Percentiles rank a stretch among this genome's conserved stretches.
Conservation (phyloP, 768 basidiomycete species). For the Lentinula raphanica region DNA sequence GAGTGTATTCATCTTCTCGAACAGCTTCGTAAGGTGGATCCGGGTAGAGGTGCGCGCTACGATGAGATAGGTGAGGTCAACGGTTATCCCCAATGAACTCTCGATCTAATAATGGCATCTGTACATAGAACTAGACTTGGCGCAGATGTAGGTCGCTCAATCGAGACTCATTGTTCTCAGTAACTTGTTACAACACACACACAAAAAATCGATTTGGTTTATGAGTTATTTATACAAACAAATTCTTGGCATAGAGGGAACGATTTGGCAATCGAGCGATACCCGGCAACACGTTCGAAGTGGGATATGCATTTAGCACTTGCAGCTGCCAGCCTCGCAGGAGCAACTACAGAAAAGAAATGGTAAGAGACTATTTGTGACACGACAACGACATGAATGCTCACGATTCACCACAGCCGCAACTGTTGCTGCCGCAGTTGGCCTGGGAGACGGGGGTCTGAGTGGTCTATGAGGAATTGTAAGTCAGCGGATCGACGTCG, state of each 20-base stretch:
- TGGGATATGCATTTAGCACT: constrained; percentile 40
- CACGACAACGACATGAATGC: constrained; percentile 6
- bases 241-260: neutral
- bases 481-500: neutral
- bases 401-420: constrained; percentile 50
- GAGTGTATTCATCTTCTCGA: constrained; percentile 48
- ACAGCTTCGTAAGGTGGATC: constrained; percentile 62
- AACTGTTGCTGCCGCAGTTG: constrained; percentile 42
- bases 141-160: neutral
- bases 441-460: constrained; percentile 34
- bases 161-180: neutral
- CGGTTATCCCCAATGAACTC: too few relatives aligned
- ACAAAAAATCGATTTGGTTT: neutral
- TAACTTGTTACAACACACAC: neutral
- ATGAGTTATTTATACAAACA: neutral
- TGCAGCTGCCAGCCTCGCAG: constrained; percentile 61
- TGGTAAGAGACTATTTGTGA: neutral
- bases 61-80: constrained; percentile 49
- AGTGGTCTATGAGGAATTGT: constrained; percentile 20
- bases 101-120: too few relatives aligned
- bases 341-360: constrained; percentile 37
- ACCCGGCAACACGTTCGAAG: neutral
- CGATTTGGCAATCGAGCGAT: neutral
- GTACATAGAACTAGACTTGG: constrained; percentile 1
- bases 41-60: constrained; percentile 62